Evolutionary conservation across 106 monocot species (phyloP).

Genomic region (Allium fistulosum): DNA sequence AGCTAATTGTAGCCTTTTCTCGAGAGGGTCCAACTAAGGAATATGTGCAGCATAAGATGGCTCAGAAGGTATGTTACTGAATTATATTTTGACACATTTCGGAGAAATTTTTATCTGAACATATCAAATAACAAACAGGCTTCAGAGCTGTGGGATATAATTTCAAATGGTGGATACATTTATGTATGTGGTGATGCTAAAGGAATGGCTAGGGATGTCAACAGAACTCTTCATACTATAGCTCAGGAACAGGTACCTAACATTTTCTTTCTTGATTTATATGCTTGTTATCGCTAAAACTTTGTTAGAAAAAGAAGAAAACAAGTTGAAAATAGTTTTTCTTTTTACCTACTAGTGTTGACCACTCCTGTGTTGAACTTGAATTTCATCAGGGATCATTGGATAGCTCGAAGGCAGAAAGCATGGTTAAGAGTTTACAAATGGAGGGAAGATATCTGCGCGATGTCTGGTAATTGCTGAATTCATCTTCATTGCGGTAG

Average conservation of each 20-base stretch:
- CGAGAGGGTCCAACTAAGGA: conserved; percentile 64
- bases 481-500: too few species aligned
- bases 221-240: conserved; percentile 59
- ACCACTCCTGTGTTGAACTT: neutral
- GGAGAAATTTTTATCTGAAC: too few species aligned
- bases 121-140: conserved; percentile 23
- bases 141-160: conserved; percentile 46
- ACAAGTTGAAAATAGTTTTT: too few species aligned
- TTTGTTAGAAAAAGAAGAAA: too few species aligned
- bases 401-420: conserved; percentile 80
- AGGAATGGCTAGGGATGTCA: conserved; percentile 84
- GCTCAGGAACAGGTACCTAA: conserved; percentile 35
- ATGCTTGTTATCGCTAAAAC: too few species aligned
- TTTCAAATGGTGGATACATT: conserved; percentile 59
- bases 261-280: too few species aligned
- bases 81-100: too few species aligned
- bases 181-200: conserved; percentile 88
- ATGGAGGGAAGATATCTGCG: conserved; percentile 89
- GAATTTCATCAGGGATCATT: conserved; percentile 50
- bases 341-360: neutral
- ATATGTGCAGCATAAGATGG: conserved; percentile 83
- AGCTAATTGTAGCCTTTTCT: conserved; percentile 63
- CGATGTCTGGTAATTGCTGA: conserved; percentile 69
- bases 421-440: conserved; percentile 84
- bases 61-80: conserved; percentile 27